Conservation (phyloP, 2,329 filamentous ascomycete species). For the Zymoseptoria ardabiliae region DNA sequence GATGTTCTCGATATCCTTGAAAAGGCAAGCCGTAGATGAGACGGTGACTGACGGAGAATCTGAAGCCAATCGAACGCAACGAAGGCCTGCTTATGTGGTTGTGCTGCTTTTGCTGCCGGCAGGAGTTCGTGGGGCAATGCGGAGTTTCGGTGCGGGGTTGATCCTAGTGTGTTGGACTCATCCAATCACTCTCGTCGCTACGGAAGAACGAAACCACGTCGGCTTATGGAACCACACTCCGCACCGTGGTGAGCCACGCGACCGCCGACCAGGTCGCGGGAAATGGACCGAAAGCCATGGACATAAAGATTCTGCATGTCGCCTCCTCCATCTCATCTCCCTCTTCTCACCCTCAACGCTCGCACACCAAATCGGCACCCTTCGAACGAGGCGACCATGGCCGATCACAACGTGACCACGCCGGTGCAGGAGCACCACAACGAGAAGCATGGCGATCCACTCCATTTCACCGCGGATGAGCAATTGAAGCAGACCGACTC, state of each 20-base stretch:
- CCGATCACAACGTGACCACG: background rate
- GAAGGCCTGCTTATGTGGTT: background rate
- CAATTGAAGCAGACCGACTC: conserved; percentile 23
- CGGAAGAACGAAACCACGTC: background rate
- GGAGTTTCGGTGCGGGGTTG: background rate
- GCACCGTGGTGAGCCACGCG: background rate
- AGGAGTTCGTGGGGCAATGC: background rate
- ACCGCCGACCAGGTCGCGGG: background rate
- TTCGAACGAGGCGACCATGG: background rate
- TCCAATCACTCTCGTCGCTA: background rate
- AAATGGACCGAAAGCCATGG: background rate
- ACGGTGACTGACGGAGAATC: background rate
- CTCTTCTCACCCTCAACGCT: background rate
- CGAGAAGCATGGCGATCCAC: conserved; percentile 6
- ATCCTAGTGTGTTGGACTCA: background rate
- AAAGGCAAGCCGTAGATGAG: background rate
- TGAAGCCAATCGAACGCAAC: background rate
- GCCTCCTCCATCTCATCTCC: background rate
- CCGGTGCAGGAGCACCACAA: background rate
- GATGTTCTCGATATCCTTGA: background rate
- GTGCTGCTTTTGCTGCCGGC: background rate
- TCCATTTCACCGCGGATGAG: conserved; percentile 23
- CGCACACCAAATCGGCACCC: too few species aligned
- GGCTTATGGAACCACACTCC: background rate
- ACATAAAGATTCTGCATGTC: background rate